Percentiles rank a stretch among this genome's conserved stretches.
These are phyloP conservation scores for Trichoderma oligosporum DNA, from an alignment of 2,329 filamentous ascomycete species.

Conservation along the genomic window DNA sequence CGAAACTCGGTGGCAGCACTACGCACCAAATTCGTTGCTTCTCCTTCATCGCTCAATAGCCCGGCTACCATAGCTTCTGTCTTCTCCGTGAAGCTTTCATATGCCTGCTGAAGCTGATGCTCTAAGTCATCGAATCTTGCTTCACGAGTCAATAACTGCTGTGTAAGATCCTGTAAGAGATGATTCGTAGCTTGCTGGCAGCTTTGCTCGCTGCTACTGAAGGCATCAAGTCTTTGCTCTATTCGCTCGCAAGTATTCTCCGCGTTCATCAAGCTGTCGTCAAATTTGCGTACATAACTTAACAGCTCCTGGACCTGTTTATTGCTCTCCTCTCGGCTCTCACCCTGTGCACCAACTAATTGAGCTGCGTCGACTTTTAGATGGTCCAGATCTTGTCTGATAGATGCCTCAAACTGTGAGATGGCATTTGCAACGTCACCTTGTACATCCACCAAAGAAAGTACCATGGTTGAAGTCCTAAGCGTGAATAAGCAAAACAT, in stretches of 20 bases:
- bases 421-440: background rate
- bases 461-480: constrained; percentile 3
- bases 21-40: constrained; percentile 22
- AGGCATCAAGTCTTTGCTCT: constrained; percentile 19
- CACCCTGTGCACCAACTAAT: background rate
- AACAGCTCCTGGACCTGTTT: background rate
- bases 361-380: constrained; percentile 6
- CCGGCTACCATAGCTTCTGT: constrained; percentile 22
- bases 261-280: constrained; percentile 1
- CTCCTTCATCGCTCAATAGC: constrained; percentile 19
- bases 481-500: background rate
- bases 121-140: constrained; percentile 25
- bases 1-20: constrained; percentile 23
- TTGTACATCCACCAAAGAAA: background rate
- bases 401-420: background rate
- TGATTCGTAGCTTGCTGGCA: constrained; percentile 8
- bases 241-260: constrained; percentile 22
- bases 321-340: background rate
- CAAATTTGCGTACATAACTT: background rate
- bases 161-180: constrained; percentile 20
- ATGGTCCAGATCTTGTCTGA: background rate
- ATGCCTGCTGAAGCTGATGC: constrained; percentile 21
- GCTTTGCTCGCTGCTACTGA: constrained; percentile 14
- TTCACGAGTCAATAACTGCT: constrained; percentile 24
- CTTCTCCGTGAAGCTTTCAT: constrained; percentile 22